Base-by-base conservation (phyloP, 805 yeast species). In the Ascoidea asiatica region DNA sequence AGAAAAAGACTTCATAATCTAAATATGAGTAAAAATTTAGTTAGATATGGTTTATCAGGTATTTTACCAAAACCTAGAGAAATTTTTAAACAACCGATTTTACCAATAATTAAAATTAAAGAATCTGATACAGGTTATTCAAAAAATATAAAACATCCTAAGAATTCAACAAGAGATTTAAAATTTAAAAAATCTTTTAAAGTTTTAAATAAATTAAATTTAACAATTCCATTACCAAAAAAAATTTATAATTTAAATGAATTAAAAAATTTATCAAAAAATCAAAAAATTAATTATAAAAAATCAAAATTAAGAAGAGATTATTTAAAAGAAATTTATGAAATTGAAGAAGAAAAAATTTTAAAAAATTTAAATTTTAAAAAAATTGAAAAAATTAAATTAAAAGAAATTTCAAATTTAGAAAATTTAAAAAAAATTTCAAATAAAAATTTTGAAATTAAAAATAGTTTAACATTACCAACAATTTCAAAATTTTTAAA, bases 1-100 rank as follows among this genome's bases (percentile, higher is more conserved):
- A n/a, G n/a, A n/a, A n/a, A n/a, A n/a, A n/a, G n/a, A n/a, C n/a
- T n/a, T n/a, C n/a, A n/a, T n/a, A n/a, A n/a, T n/a, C n/a, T n/a
- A 19, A 47, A 40, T 38, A 72, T 72, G 77, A 73, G 72, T 48
- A 71, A 68, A 53, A 67, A 69, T 39, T 59, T 64, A 23, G 66
- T 69, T 4, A 70, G 65, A 51, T 64, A 63, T 46, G 76, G 75
- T 3, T 65, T 66, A 48, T 80, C 90, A 42, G 97, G 97, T 58
- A 69, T 85, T 42, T 69, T 89, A 51, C 97, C 97, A 41, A 68
- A 65, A 45, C 79, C 85, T 7, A 79, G 95, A 54, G 75, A 79
- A 37, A 77, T 86, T 23, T 76, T 89, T 63, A 83, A 79, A 54
- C 73, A 75, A 45, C 85, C 88, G 4, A 62, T 69, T 1, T 67